Conservation (phyloP, 2,329 filamentous ascomycete species). For the Penicillium sp. region DNA sequence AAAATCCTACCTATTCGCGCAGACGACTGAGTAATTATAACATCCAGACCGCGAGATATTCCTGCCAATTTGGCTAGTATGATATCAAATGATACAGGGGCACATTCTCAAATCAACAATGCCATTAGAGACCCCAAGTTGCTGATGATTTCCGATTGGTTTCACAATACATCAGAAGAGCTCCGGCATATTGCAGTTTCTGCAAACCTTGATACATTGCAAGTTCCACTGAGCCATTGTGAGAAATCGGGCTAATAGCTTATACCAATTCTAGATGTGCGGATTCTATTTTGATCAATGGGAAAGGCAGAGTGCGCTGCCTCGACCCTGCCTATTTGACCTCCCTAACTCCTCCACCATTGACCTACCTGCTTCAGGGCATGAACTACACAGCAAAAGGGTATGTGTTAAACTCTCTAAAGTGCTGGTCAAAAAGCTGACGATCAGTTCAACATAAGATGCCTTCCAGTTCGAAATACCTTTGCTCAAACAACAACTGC, state of each 20-base stretch:
- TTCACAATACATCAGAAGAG: slow-evolving; percentile 52
- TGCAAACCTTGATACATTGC: slow-evolving; percentile 7
- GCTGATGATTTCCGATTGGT: slow-evolving; percentile 55
- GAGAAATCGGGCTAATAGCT: slow-evolving; percentile 17
- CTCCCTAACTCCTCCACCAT: neutral
- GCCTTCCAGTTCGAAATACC: neutral
- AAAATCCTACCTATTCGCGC: slow-evolving; percentile 12
- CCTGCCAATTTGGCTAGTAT: neutral
- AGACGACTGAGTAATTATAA: neutral
- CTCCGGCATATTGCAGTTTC: slow-evolving; percentile 25
- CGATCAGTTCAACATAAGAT: neutral
- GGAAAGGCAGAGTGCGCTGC: slow-evolving; percentile 39
- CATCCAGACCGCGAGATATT: neutral
- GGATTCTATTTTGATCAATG: slow-evolving; percentile 60
- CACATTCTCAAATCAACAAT: slow-evolving; percentile 46
- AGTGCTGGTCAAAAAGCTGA: neutral
- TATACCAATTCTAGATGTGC: slow-evolving; percentile 49
- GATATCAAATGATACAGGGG: slow-evolving; percentile 36
- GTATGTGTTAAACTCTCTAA: neutral
- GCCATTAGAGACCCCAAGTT: slow-evolving; percentile 31
- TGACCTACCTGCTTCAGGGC: neutral
- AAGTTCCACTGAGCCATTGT: neutral
- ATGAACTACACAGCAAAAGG: slow-evolving; percentile 4
- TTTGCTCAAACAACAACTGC: neutral
- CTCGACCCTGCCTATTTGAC: neutral